Evolutionary conservation across 2,329 filamentous ascomycete species (phyloP).

Genomic region (Ophiocordyceps sinensis): DNA sequence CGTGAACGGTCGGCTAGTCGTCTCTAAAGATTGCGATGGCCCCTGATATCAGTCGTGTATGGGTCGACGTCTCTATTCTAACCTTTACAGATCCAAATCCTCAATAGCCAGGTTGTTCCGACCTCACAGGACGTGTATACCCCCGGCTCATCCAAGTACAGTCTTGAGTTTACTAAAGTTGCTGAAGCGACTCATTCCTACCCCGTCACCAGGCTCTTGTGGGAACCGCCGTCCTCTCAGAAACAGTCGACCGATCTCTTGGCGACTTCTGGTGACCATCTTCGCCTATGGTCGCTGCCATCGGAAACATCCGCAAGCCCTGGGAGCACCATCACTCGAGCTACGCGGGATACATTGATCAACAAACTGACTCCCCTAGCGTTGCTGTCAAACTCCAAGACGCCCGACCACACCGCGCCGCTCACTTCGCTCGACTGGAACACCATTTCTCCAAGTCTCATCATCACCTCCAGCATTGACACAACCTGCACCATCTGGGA

Average conservation of each 20-base stretch:
- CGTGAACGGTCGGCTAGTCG: no score
- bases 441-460: constrained; percentile 86
- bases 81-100: constrained; percentile 70
- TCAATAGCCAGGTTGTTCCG: constrained; percentile 68
- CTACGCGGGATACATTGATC: constrained; percentile 40
- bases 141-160: constrained; percentile 57
- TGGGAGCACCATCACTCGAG: constrained; percentile 54
- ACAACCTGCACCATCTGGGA: constrained; percentile 99
- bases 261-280: constrained; percentile 87
- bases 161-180: constrained; percentile 80
- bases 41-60: neutral
- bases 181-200: constrained; percentile 97
- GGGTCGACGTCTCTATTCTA: neutral
- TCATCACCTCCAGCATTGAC: constrained; percentile 97
- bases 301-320: constrained; percentile 41
- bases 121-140: constrained; percentile 55
- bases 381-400: constrained; percentile 92
- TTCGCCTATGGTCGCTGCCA: constrained; percentile 86
- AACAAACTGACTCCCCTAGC: constrained; percentile 85
- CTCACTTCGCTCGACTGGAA: constrained; percentile 98
- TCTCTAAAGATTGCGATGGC: neutral
- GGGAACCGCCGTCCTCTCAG: constrained; percentile 89
- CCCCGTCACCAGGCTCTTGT: constrained; percentile 85
- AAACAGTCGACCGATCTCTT: constrained; percentile 93
- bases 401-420: constrained; percentile 91